Evolutionary conservation across 768 basidiomycete genomes (phyloP).

Genomic region (Dioszegia aurantiaca): DNA sequence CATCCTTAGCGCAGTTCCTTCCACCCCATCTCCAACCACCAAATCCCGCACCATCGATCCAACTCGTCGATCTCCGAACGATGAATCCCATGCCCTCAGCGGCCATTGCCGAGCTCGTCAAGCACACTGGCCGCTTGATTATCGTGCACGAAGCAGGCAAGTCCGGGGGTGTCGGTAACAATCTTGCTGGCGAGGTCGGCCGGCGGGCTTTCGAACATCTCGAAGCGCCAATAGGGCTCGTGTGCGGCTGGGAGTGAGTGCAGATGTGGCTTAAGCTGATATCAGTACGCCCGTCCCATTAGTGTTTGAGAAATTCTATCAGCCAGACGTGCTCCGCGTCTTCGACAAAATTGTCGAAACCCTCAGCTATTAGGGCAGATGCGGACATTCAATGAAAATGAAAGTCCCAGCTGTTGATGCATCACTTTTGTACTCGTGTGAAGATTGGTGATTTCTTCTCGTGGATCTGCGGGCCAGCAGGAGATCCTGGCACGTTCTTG

Average conservation of each 20-base stretch:
- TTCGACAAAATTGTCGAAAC: slow-evolving; percentile 82
- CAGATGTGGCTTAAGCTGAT: slow-evolving; percentile 9
- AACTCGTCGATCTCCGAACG: slow-evolving; percentile 85
- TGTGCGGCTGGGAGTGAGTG: slow-evolving; percentile 93
- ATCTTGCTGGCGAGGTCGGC: slow-evolving; percentile 88
- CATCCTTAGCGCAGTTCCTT: slow-evolving; percentile 63
- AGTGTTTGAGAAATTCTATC: slow-evolving; percentile 86
- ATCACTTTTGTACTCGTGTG: slow-evolving; percentile 75
- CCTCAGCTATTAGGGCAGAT: slow-evolving; percentile 52
- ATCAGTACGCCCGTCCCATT: slow-evolving; percentile 74
- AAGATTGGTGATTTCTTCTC: slow-evolving; percentile 82
- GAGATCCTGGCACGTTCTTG: slow-evolving; percentile 86
- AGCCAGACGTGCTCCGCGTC: slow-evolving; percentile 80
- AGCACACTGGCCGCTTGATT: slow-evolving; percentile 76
- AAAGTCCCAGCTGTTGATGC: slow-evolving; percentile 56
- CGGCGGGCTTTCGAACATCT: slow-evolving; percentile 82
- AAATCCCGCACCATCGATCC: slow-evolving; percentile 58
- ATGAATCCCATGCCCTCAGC: slow-evolving; percentile 86
- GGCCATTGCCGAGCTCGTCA: slow-evolving; percentile 75
- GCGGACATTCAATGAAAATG: too few species aligned
- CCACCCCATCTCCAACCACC: slow-evolving; percentile 66
- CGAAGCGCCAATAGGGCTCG: slow-evolving; percentile 78
- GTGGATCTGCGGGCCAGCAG: slow-evolving; percentile 78
- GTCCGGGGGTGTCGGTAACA: slow-evolving; percentile 82
- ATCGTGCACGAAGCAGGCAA: slow-evolving; percentile 89